Base-by-base conservation (phyloP, 148 eudicot species). In the Nepenthes mirabilis region DNA sequence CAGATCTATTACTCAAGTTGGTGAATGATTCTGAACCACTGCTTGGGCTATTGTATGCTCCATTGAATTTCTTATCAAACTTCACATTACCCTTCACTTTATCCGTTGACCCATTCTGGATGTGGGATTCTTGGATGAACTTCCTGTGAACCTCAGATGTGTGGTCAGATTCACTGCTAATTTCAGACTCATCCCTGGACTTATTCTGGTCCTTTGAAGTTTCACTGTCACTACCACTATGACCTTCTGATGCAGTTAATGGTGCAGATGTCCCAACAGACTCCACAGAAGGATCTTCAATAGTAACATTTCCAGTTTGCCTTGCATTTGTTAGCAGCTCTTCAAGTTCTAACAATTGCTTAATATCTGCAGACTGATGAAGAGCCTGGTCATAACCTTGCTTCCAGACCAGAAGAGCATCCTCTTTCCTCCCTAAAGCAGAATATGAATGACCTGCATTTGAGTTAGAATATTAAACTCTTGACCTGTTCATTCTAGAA, bases 341-440 rank as follows among this genome's bases (percentile, higher is more conserved):
- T 77, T 88, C 95, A 72, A 93, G 72, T 75, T 93, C 98, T 48
- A 93, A 64, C 67, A 93, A 67, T 68, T 82, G 98, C 74, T 86
- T 86, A 64, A 93, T 63, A 82, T 88, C 98, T 35, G 95, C 60
- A 56, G 90, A 78, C 70, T 86, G 89, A 63, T 59, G 64, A 71
- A 86, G 76, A 63, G 96, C 96, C 65, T 74, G 72, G 50, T 88
- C 86, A 72, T 88, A 82, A 33, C 98, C 98, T 72, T 86, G 83
- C 73, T 82, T 86, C 96, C 96, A 93, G 70, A 88, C 84, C 58
- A 74, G 43, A 36, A 86, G 60, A 55, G 98, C 95, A 37, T 88
- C 96, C 62, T 79, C 85, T 74, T 77, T 86, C 76, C 86, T 84
- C 62, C 95, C 96, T 65, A 93, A 48, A 35, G 95, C 82, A 70